Base-by-base conservation (phyloP, 352 stramenopile species). In the Globisporangium emineosum region DNA sequence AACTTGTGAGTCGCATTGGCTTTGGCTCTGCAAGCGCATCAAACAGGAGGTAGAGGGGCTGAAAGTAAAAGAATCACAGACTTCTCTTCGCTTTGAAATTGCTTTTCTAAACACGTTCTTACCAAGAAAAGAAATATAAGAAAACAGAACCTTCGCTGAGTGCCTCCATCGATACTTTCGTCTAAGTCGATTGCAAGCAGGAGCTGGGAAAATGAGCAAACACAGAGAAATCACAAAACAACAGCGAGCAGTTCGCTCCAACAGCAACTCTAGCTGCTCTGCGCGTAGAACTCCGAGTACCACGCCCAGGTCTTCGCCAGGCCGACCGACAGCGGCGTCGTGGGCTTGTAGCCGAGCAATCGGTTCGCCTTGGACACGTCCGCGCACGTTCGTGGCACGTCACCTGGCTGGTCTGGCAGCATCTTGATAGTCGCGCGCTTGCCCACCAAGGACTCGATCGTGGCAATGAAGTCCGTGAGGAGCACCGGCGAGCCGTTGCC, bases 351-450 rank as follows among this genome's bases (percentile, higher is more conserved):
- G 17, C 96, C 97, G 13, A 99, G 77, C 57, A 99, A 66, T n/a
- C 72, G 66, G 17, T 90, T 68, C 5, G 97, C 97, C 80, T 99
- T 99, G 52, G 85, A 92, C 32, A 99, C 96, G 75, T 99, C 86
- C 12, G 97, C 96, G 72, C 91, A 98, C 5, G 97, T 99, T 52
- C 96, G 91, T 17, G 89, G 94, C 15, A 99, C 96, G 71, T 99
- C 97, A 37, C 97, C 97, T 2, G 96, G 95, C 69, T 99, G 97
- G 57, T 98, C 88, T 12, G 97, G 96, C 23, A 98, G 61, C 1
- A 97, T 60, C 56, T 97, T 94, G 68, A 98, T 98, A 42, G 90
- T 94, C 3, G 97, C 96, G 62, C 97, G 90, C 75, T 97, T 98
- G 5, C 93, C 96, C 19, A 97, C 86, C 35, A 98, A 79, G 35